Conservation (phyloP, 2,329 filamentous ascomycete species). For the Sporothrix variecibatus region DNA sequence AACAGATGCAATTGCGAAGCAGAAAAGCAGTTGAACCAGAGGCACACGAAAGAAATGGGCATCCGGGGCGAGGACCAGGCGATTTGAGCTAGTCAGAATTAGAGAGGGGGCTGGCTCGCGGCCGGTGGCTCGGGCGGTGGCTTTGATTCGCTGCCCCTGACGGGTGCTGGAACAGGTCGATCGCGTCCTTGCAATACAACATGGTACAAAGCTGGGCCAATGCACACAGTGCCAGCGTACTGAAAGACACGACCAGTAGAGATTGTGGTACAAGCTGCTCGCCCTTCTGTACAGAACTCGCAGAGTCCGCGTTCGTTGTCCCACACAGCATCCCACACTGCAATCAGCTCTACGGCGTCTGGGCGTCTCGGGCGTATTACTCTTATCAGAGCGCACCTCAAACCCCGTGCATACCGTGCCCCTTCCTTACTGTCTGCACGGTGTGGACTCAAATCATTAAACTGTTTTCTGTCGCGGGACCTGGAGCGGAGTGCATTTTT, state of each 20-base stretch:
- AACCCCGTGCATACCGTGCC: background rate
- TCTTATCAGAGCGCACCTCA: background rate
- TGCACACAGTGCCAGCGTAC: background rate
- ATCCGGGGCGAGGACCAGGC: background rate
- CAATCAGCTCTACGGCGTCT: too few species aligned
- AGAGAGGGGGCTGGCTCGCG: conserved; percentile 24
- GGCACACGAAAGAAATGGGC: conserved; percentile 19
- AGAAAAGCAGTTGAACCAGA: conserved; percentile 25
- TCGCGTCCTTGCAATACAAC: background rate
- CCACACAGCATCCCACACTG: too few species aligned
- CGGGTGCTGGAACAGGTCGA: background rate
- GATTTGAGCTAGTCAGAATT: conserved; percentile 28
- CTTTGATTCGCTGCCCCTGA: conserved; percentile 29
- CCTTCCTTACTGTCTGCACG: background rate
- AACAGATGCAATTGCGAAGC: conserved; percentile 24
- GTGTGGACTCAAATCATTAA: background rate
- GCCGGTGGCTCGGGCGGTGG: conserved; percentile 19
- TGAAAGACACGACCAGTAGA: background rate
- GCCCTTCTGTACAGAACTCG: too few species aligned
- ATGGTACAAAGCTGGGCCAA: background rate
- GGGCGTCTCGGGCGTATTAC: too few species aligned
- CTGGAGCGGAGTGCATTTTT: background rate
- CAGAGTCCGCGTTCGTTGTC: too few species aligned
- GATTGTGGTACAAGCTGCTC: background rate
- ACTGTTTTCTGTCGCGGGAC: background rate